Evolutionary conservation across 495 filamentous ascomycete species (phyloP).

Genomic region (Xylaria bambusicola): DNA sequence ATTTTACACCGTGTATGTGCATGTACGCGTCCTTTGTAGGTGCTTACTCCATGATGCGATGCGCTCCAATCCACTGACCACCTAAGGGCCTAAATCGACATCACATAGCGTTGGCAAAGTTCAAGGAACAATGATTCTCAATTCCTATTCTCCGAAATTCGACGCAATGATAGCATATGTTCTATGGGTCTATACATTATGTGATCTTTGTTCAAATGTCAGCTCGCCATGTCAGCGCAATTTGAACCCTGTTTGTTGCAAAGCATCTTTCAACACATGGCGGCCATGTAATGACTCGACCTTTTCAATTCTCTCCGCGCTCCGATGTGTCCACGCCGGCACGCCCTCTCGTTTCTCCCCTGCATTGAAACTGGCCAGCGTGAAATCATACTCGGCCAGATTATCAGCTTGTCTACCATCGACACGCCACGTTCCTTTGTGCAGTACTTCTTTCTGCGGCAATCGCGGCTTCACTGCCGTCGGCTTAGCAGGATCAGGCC

Average conservation of each 20-base stretch:
- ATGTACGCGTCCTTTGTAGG: too few species aligned
- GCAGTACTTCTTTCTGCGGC: constrained; percentile 26
- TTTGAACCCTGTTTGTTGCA: constrained; percentile 9
- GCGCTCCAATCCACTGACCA: too few species aligned
- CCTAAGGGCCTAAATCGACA: too few species aligned
- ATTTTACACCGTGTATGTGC: too few species aligned
- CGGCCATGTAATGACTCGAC: constrained; percentile 27
- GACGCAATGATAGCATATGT: too few species aligned
- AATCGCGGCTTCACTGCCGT: constrained; percentile 25
- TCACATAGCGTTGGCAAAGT: too few species aligned
- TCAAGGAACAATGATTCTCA: too few species aligned
- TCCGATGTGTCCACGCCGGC: constrained; percentile 29
- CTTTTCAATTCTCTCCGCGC: constrained; percentile 25
- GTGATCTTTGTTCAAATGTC: too few species aligned
- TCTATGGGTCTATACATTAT: too few species aligned
- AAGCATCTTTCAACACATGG: constrained; percentile 8
- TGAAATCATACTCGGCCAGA: constrained; percentile 24
- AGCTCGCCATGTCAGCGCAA: neutral
- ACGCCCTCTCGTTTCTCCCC: constrained; percentile 22
- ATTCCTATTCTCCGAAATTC: too few species aligned
- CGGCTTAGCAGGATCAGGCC: constrained; percentile 15
- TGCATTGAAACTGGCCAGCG: constrained; percentile 26
- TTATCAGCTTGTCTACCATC: constrained; percentile 10
- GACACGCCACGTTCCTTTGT: constrained; percentile 20
- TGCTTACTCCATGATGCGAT: too few species aligned